Evolutionary conservation across 2,329 filamentous ascomycete species (phyloP).

Genomic region (Aspergillus terreus): DNA sequence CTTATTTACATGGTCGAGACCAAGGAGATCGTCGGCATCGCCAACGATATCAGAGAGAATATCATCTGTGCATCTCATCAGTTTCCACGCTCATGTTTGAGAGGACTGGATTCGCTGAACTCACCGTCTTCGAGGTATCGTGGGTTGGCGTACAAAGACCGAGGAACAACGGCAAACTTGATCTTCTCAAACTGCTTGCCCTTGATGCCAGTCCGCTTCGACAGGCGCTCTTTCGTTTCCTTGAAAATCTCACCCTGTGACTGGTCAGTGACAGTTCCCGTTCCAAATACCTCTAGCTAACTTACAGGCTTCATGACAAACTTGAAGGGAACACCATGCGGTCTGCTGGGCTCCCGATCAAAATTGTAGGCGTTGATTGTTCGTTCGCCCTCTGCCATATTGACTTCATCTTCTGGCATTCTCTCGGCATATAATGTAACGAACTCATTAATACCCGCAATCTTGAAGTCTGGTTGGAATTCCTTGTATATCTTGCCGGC

Average conservation of each 20-base stretch:
- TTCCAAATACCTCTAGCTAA: slow-evolving; percentile 8
- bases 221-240: slow-evolving; percentile 90
- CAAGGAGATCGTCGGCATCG: slow-evolving; percentile 73
- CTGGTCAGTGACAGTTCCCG: slow-evolving; percentile 12
- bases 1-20: slow-evolving; percentile 62
- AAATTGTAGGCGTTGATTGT: slow-evolving; percentile 85
- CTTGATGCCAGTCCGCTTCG: slow-evolving; percentile 88
- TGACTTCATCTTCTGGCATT: slow-evolving; percentile 65
- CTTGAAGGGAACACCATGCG: slow-evolving; percentile 86
- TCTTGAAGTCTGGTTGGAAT: slow-evolving; percentile 64
- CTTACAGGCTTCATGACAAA: slow-evolving; percentile 78
- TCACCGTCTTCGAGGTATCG: slow-evolving; percentile 84
- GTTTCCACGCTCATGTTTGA: neutral
- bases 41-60: slow-evolving; percentile 59
- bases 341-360: slow-evolving; percentile 78
- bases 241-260: slow-evolving; percentile 74
- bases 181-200: slow-evolving; percentile 99
- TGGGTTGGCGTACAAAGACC: slow-evolving; percentile 69
- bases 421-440: slow-evolving; percentile 76
- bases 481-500: slow-evolving; percentile 80
- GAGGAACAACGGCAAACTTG: slow-evolving; percentile 80
- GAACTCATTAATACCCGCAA: slow-evolving; percentile 84
- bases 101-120: slow-evolving; percentile 25
- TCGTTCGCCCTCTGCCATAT: slow-evolving; percentile 61
- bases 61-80: slow-evolving; percentile 34